These are phyloP conservation scores for Sarocladium oryzae DNA, from an alignment of 2,329 filamentous ascomycete species.

Conservation along the genomic window DNA sequence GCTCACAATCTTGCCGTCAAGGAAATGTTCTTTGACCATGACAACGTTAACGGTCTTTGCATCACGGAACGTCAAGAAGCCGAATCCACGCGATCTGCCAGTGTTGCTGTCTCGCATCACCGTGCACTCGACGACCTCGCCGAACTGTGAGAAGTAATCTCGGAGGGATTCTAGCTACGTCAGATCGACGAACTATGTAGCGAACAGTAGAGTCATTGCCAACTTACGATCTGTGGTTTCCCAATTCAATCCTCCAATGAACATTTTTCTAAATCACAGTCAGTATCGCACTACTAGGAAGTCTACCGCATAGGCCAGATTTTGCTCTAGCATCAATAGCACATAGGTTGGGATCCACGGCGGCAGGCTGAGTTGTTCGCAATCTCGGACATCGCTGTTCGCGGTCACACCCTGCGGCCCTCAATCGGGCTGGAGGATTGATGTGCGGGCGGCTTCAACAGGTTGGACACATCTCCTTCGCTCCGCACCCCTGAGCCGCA, in stretches of 20 bases:
- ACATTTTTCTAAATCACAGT: constrained; percentile 76
- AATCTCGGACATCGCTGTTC: too few species aligned
- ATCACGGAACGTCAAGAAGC: constrained; percentile 96
- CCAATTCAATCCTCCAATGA: constrained; percentile 98
- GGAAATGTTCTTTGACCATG: constrained; percentile 98
- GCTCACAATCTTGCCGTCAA: constrained; percentile 96
- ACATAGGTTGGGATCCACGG: neutral
- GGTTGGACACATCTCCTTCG: too few species aligned
- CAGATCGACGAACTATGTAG: neutral
- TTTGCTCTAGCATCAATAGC: neutral
- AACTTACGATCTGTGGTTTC: constrained; percentile 94
- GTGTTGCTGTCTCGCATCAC: constrained; percentile 98
- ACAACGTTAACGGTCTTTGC: constrained; percentile 97
- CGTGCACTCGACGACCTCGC: constrained; percentile 94
- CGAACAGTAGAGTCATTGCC: neutral
- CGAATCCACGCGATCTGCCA: constrained; percentile 89
- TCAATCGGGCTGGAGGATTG: too few species aligned
- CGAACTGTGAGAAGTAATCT: constrained; percentile 96
- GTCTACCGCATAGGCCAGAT: neutral
- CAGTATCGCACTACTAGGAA: neutral
- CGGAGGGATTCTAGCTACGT: constrained; percentile 72
- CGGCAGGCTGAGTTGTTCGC: too few species aligned
- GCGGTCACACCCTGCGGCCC: too few species aligned
- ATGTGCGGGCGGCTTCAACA: too few species aligned
- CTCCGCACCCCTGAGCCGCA: too few species aligned